Percentiles rank a stretch among this genome's conserved stretches.
phyloP scores from a whole-genome alignment of 768 basidiomycete genomes.

The Mycena sanguinolenta region DNA sequence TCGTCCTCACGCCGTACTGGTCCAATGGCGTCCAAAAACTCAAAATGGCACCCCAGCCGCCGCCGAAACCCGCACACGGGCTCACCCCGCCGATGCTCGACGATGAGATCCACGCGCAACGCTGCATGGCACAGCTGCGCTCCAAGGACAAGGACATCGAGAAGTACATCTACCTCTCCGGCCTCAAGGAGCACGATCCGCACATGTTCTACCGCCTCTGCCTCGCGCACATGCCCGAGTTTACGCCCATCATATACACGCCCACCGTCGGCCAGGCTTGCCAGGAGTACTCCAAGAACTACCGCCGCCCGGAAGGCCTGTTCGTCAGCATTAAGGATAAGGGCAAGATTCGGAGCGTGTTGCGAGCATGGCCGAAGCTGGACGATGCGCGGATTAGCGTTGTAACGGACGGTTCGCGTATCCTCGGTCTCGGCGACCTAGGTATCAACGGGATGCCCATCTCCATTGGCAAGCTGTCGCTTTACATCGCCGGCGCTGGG shows the following conservation, averaged over 20 bases:
- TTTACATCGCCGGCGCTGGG: constrained; percentile 94
- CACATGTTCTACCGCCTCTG: constrained; percentile 85
- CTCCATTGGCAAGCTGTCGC: constrained; percentile 91
- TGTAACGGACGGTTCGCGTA: constrained; percentile 93
- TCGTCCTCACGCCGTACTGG: constrained; percentile 80
- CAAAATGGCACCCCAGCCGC: constrained; percentile 66
- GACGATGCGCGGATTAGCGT: constrained; percentile 90
- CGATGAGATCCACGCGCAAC: constrained; percentile 63
- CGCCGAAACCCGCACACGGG: constrained; percentile 63
- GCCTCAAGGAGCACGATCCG: constrained; percentile 79
- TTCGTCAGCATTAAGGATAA: constrained; percentile 88
- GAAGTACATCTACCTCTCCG: constrained; percentile 88
- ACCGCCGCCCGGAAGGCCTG: constrained; percentile 73
- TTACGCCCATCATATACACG: constrained; percentile 89
- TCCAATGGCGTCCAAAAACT: constrained; percentile 79
- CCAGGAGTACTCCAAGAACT: constrained; percentile 84
- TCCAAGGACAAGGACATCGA: constrained; percentile 82
- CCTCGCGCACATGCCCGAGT: constrained; percentile 76
- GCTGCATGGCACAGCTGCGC: constrained; percentile 78
- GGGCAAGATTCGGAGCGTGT: constrained; percentile 78
- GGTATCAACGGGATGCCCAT: constrained; percentile 91
- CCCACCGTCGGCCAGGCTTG: constrained; percentile 95
- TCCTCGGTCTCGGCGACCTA: constrained; percentile 89
- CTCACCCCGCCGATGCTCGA: constrained; percentile 72
- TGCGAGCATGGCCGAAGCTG: constrained; percentile 79